These are phyloP conservation scores for Aspergillus novoparasiticus DNA, from an alignment of 2,329 filamentous ascomycete genomes.

Conservation along the genomic window DNA sequence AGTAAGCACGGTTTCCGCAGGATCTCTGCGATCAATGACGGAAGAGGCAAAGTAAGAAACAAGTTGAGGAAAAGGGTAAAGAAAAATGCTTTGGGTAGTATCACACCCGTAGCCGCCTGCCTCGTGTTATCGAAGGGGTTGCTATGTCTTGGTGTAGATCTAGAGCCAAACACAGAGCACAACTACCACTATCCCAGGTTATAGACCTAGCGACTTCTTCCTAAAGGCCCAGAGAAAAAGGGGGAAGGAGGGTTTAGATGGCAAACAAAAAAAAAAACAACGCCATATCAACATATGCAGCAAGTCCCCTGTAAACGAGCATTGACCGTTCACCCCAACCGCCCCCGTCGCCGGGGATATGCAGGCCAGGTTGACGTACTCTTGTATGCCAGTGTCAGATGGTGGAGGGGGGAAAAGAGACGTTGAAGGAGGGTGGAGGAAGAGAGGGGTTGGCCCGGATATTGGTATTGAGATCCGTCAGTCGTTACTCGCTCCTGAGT, in stretches of 20 bases:
- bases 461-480: slow-evolving; percentile 17
- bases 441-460: slow-evolving; percentile 9
- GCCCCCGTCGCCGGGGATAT: slow-evolving; percentile 18
- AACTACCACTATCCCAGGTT: neutral
- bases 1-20: slow-evolving; percentile 15
- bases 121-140: neutral
- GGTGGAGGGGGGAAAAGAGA: slow-evolving; percentile 6
- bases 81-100: neutral
- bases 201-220: neutral
- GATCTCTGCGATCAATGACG: slow-evolving; percentile 21
- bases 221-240: neutral
- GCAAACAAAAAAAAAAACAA: neutral
- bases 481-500: slow-evolving; percentile 12
- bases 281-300: slow-evolving; percentile 1
- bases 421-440: slow-evolving; percentile 1
- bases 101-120: neutral
- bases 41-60: slow-evolving; percentile 16
- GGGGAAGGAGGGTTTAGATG: neutral
- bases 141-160: neutral
- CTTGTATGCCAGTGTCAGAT: slow-evolving; percentile 3
- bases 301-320: slow-evolving; percentile 17
- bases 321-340: slow-evolving; percentile 9
- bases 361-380: slow-evolving; percentile 21
- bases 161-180: neutral
- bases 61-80: neutral